phyloP scores from a whole-genome alignment of 2,329 filamentous ascomycete species.

The Malbranchea zuffiana region DNA sequence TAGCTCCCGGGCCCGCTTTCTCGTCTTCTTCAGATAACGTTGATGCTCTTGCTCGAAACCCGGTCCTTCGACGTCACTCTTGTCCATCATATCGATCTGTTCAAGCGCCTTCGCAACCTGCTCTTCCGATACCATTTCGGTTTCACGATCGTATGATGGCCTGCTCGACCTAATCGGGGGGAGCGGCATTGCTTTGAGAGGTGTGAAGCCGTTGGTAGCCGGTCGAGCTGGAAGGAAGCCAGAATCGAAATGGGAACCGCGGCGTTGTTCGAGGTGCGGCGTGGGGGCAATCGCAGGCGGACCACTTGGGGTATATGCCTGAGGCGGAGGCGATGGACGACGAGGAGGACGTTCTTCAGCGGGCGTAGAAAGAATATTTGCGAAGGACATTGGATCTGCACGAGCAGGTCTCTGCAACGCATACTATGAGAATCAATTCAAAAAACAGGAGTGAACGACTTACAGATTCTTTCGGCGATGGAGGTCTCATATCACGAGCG shows the following conservation, averaged over 20 bases:
- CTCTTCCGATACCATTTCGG: constrained; percentile 55
- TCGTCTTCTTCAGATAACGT: constrained; percentile 43
- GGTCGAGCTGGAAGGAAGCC: constrained; percentile 14
- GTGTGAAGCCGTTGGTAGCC: constrained; percentile 19
- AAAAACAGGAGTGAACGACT: constrained; percentile 13
- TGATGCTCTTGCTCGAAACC: constrained; percentile 43
- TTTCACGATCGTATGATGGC: constrained; percentile 49
- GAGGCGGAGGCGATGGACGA: constrained; percentile 38
- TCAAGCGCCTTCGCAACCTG: constrained; percentile 58
- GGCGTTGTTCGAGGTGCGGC: constrained; percentile 21
- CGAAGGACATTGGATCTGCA: constrained; percentile 88
- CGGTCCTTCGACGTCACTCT: constrained; percentile 46
- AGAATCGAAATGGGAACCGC: constrained; percentile 18
- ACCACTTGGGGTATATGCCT: constrained; percentile 14
- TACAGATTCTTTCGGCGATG: constrained; percentile 34
- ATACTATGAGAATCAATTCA: constrained; percentile 16
- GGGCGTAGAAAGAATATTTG: constrained; percentile 77
- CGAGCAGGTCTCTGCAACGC: constrained; percentile 55
- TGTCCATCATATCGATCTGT: constrained; percentile 46
- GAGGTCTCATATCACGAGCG: constrained; percentile 23
- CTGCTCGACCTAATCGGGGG: constrained; percentile 44
- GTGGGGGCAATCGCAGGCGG: constrained; percentile 20
- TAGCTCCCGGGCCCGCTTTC: constrained; percentile 60
- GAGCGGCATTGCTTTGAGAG: constrained; percentile 15
- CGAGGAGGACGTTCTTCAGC: constrained; percentile 48